Evolutionary conservation across 768 basidiomycete species (phyloP), one percentile per base, ranked within the genome.

Genomic region (Saitozyma sp.): DNA sequence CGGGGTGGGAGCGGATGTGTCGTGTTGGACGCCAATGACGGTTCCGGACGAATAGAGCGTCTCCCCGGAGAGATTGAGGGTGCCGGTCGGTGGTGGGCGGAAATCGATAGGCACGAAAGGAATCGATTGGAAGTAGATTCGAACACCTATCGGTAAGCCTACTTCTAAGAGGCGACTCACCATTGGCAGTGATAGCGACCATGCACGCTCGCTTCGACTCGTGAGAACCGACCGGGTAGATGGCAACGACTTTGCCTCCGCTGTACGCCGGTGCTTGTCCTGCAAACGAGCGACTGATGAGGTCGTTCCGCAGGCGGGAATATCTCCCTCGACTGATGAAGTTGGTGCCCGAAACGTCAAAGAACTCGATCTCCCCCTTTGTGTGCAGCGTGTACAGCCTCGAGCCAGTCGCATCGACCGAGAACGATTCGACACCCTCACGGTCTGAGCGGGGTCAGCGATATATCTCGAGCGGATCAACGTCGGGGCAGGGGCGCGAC

Each of bases 101-200:
- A 64, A 71, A 63, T 41, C 11, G 49, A 54, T 61, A 53, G 56
- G 64, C 58, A 14, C 63, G 8, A 39, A 61, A 57, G n/a, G 49
- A 61, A 54, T 57, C 63, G 60, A 51, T 20, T 46, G 68, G 75
- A 96, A 92, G 82, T 91, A 97, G 0, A 95, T 82, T 54, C 94
- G 87, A 3, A 89, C 85, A 11, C 91, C 93, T 76, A 50, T 43
- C 49, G 42, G 41, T 65, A 49, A 66, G 67, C 54, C 43, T 17
- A 11, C 45, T 46, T 46, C 13, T 46, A 46, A 6, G 6, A 3
- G n/a, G 45, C 8, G 13, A 70, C 78, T 66, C 46, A 78, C 79
- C 78, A 56, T 88, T 92, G 38, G 84, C 82, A 20, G 92, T 92
- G 52, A 94, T 80, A 1, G 89, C 92, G 54, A 96, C 82, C 9